phyloP scores from a whole-genome alignment of 768 basidiomycete species.

The Clathrus columnatus region DNA sequence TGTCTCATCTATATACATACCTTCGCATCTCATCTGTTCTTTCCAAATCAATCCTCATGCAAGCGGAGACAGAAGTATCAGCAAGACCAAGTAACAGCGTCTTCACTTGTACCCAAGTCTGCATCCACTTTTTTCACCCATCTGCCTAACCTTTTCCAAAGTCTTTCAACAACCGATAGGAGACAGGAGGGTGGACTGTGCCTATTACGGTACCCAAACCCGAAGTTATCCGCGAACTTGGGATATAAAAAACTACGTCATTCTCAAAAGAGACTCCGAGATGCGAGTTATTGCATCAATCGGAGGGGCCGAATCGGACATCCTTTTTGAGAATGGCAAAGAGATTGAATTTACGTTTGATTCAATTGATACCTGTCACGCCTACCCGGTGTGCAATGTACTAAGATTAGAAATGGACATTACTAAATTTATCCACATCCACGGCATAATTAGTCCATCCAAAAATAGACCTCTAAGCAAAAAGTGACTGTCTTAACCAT shows the following conservation, averaged over 20 bases:
- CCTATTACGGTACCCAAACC: slow-evolving; percentile 50
- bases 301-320: too few relatives aligned
- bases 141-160: slow-evolving; percentile 50
- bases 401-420: too few relatives aligned
- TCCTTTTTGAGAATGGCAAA: too few relatives aligned
- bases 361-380: too few relatives aligned
- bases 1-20: slow-evolving; percentile 42
- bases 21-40: slow-evolving; percentile 78
- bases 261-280: slow-evolving; percentile 53
- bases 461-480: too few relatives aligned
- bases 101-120: slow-evolving; percentile 72
- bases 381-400: too few relatives aligned
- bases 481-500: too few relatives aligned
- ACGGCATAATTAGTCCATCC: too few relatives aligned
- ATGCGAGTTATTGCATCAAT: slow-evolving; percentile 62
- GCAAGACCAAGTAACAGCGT: slow-evolving; percentile 80
- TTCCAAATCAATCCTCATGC: slow-evolving; percentile 80
- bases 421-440: too few relatives aligned
- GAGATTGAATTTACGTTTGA: too few relatives aligned
- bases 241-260: slow-evolving; percentile 48
- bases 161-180: slow-evolving; percentile 81
- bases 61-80: slow-evolving; percentile 89
- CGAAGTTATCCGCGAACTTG: slow-evolving; percentile 31
- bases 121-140: slow-evolving; percentile 61
- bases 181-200: slow-evolving; percentile 81